Base-by-base conservation (phyloP, 805 yeast genomes). In the Clavispora phyllophila region DNA sequence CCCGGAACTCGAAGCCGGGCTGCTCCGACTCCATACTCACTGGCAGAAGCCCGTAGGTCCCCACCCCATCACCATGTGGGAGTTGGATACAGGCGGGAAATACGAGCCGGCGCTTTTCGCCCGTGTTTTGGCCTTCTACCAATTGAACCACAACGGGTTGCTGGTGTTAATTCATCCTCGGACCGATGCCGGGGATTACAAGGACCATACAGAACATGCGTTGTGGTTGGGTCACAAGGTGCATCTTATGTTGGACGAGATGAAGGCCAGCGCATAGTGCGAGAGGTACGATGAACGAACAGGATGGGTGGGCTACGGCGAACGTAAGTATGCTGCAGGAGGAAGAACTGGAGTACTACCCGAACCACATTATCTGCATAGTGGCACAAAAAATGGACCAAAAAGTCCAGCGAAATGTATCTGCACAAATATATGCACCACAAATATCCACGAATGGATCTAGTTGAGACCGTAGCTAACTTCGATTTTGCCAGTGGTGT, bases 1-100 rank as follows among this genome's bases (percentile, higher is more conserved):
- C 5, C 38, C 54, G 13, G 79, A 76, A 40, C 57, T 73, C 23
- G 68, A 55, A 22, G 46, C 56, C 2, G 78, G 76, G 1, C 56
- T 60, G 18, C 60, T 75, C 9, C 51, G 77, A 42, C 65, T 76
- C 4, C 65, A 68, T 57, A 67, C 67, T 44, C 60, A 73, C 24
- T 73, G 75, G 68, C 72, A 71, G 29, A 57, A 59, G 34, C 73
- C 79, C 20, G 54, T 79, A 23, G 84, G 84, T 0, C 84, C 84
- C 2, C 83, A 79, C 48, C 80, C 82, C 0, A 60, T 72, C 24
- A 71, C 66, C 29, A 79, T 79, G 83, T 79, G 77, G 66, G 83
- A 79, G 51, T 50, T 72, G 22, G 84, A 79, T 56, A 60, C 65
- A 25, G 69, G 61, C 8, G 50, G 49, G n/a, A 44, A 38, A 18